A percentile compares a stretch with the other conserved stretches of the same genome.
Conservation (phyloP, 768 basidiomycete genomes). For the Sporobolomyces roseus region DNA sequence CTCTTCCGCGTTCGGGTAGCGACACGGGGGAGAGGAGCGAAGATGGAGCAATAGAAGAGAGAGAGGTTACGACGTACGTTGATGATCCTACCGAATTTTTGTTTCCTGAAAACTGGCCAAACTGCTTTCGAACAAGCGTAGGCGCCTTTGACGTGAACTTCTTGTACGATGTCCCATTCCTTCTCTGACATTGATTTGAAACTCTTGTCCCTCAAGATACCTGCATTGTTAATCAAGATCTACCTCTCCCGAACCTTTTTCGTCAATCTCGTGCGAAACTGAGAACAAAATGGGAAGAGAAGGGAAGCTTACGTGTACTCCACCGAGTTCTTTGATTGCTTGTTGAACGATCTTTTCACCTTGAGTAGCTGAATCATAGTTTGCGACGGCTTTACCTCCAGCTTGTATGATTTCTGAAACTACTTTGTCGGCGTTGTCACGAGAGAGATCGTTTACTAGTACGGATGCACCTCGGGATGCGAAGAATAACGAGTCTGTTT, state of each 20-base stretch:
- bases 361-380: conserved; percentile 80
- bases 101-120: conserved; percentile 92
- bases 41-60: background rate
- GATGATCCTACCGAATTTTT: conserved; percentile 88
- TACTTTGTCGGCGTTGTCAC: conserved; percentile 80
- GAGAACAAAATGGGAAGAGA: no score
- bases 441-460: conserved; percentile 91
- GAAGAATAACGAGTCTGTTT: conserved; percentile 82
- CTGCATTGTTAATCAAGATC: conserved; percentile 69
- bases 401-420: conserved; percentile 73
- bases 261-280: no score
- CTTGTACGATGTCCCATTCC: conserved; percentile 45
- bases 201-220: conserved; percentile 50
- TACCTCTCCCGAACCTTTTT: no score
- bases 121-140: conserved; percentile 88
- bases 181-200: conserved; percentile 97
- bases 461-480: conserved; percentile 90
- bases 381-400: conserved; percentile 63
- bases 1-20: no score
- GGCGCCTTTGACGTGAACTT: conserved; percentile 78
- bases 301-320: conserved; percentile 55
- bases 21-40: no score
- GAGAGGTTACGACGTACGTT: conserved; percentile 54
- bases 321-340: conserved; percentile 79
- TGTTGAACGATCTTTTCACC: conserved; percentile 80